Evolutionary conservation across 495 filamentous ascomycete species (phyloP).

Genomic region (Neurospora discreta): DNA sequence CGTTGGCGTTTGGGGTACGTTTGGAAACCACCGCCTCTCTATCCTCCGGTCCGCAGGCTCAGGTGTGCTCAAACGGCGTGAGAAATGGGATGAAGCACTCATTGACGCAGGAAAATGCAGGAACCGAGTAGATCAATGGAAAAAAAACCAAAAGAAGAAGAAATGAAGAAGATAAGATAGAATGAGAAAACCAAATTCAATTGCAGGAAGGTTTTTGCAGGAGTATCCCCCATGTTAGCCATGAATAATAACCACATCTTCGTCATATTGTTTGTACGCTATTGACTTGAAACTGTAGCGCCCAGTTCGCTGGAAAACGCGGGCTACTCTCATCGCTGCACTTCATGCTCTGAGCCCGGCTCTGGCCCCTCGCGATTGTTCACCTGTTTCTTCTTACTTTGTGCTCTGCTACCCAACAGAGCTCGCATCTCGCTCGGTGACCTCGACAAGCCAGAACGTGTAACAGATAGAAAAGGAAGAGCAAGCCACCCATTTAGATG

Average conservation of each 20-base stretch:
- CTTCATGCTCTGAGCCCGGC: neutral
- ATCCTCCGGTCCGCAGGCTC: neutral
- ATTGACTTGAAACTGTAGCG: neutral
- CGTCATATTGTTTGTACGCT: neutral
- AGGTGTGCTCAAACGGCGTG: neutral
- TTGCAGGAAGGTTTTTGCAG: neutral
- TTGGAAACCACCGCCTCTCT: too few species aligned
- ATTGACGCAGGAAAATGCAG: neutral
- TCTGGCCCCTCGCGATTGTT: neutral
- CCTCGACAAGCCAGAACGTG: neutral
- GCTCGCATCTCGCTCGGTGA: neutral
- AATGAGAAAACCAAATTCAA: too few species aligned
- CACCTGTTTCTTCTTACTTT: neutral
- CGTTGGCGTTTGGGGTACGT: too few species aligned
- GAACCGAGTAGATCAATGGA: neutral
- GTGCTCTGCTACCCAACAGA: neutral
- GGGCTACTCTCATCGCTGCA: neutral
- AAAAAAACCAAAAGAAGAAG: neutral
- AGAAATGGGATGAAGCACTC: neutral
- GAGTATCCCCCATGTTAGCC: neutral
- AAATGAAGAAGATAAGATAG: too few species aligned
- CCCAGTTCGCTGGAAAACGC: neutral
- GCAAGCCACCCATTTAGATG: neutral
- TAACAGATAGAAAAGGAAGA: neutral
- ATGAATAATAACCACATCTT: neutral